These are phyloP conservation scores for Hanseniaspora thailandica DNA, from an alignment of 805 yeast genomes.

Conservation along the genomic window DNA sequence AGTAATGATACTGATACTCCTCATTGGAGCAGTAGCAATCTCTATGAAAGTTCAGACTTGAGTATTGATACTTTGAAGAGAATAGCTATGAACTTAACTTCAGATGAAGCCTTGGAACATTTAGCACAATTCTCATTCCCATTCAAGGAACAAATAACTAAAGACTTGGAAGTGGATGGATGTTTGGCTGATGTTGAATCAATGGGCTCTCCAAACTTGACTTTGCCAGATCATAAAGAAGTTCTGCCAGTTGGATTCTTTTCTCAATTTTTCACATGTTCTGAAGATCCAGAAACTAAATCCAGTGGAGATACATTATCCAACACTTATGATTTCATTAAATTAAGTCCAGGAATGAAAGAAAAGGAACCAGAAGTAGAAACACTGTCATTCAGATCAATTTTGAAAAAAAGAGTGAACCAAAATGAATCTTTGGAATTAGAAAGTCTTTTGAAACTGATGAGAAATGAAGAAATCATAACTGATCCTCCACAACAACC, in stretches of 20 bases:
- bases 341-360: background rate
- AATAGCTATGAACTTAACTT: background rate
- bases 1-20: background rate
- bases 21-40: background rate
- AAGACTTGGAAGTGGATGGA: background rate
- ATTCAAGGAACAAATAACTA: background rate
- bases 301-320: background rate
- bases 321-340: background rate
- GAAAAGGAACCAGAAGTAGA: background rate
- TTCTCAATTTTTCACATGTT: background rate
- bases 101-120: background rate
- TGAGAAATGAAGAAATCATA: constrained; percentile 29
- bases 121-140: background rate
- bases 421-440: constrained; percentile 28
- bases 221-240: background rate
- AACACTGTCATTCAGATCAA: constrained; percentile 25
- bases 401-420: constrained; percentile 31
- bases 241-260: background rate
- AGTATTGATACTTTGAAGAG: background rate
- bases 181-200: constrained; percentile 7
- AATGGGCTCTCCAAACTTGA: background rate
- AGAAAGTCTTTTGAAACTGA: constrained; percentile 20
- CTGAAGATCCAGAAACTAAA: background rate
- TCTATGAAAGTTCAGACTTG: background rate
- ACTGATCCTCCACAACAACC: constrained; percentile 30